Percentiles rank a stretch among this genome's conserved stretches.
phyloP scores from a whole-genome alignment of 495 filamentous ascomycete genomes.

The Trichodelitschia bisporula region DNA sequence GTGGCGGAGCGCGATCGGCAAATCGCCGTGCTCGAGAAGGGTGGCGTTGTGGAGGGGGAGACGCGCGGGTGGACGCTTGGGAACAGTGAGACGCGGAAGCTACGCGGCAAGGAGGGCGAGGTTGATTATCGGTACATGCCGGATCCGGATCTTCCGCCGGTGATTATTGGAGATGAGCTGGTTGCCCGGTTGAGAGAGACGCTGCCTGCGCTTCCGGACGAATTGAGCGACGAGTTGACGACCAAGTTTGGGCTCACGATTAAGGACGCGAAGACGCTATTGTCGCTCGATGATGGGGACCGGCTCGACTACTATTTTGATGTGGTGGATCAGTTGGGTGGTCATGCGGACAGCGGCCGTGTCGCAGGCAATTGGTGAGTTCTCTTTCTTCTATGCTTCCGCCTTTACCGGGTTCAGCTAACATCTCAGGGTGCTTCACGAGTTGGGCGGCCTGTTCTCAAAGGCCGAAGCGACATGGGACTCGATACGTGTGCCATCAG shows the following conservation, averaged over 20 bases:
- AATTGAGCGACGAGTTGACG: conserved; percentile 32
- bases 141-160: conserved; percentile 68
- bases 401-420: conserved; percentile 1
- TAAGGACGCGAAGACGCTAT: conserved; percentile 74
- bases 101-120: conserved; percentile 88
- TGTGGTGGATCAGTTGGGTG: conserved; percentile 29
- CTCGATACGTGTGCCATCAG: conserved; percentile 28
- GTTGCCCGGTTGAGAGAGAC: conserved; percentile 30
- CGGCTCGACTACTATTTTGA: conserved; percentile 66
- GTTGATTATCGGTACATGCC: conserved; percentile 98
- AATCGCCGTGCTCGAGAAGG: conserved; percentile 53
- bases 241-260: conserved; percentile 33
- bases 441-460: conserved; percentile 53
- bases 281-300: conserved; percentile 53
- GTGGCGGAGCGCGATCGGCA: conserved; percentile 75
- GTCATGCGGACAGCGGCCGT: conserved; percentile 9
- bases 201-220: conserved; percentile 46
- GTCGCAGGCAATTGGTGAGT: conserved; percentile 11
- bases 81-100: conserved; percentile 42
- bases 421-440: conserved; percentile 46
- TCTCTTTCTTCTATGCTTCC: background rate
- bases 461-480: conserved; percentile 27
- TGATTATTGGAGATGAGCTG: conserved; percentile 49
- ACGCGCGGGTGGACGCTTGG: conserved; percentile 82
- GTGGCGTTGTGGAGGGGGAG: conserved; percentile 60